Percentiles rank a stretch among this genome's conserved stretches.
Conservation (phyloP, 2,329 filamentous ascomycete species). For the Coniochaeta prunicola region DNA sequence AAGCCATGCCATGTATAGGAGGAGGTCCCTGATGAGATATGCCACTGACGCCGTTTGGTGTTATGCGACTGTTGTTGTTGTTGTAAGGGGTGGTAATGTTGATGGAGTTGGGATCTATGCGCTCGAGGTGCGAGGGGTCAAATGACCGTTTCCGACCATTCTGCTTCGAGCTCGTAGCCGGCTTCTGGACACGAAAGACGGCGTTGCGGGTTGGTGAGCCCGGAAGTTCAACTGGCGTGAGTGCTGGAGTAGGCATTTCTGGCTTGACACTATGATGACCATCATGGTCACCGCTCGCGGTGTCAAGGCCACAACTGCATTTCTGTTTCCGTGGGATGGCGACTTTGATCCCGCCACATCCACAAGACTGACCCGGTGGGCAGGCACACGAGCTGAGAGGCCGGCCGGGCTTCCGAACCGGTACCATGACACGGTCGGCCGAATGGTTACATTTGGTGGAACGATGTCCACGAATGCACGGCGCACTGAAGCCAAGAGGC, state of each 20-base stretch:
- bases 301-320: conserved; percentile 36
- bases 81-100: conserved; percentile 32
- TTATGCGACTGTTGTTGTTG: background rate
- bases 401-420: conserved; percentile 64
- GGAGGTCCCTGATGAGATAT: conserved; percentile 4
- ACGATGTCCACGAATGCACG: conserved; percentile 69
- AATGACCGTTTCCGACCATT: conserved; percentile 39
- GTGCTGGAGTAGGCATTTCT: conserved; percentile 12
- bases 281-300: conserved; percentile 5
- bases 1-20: background rate
- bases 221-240: conserved; percentile 19
- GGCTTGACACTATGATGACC: conserved; percentile 9
- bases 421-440: conserved; percentile 60
- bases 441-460: conserved; percentile 68
- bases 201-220: conserved; percentile 22
- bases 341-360: conserved; percentile 56
- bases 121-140: conserved; percentile 38
- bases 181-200: conserved; percentile 39
- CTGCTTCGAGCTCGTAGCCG: conserved; percentile 24
- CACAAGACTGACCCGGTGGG: conserved; percentile 52
- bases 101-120: conserved; percentile 45
- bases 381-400: conserved; percentile 65
- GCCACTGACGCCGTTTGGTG: background rate
- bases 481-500: conserved; percentile 41
- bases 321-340: conserved; percentile 53